A percentile compares a stretch with the other conserved stretches of the same genome.
Conservation (phyloP, 768 basidiomycete genomes). For the Gloeostereum incarnatum region DNA sequence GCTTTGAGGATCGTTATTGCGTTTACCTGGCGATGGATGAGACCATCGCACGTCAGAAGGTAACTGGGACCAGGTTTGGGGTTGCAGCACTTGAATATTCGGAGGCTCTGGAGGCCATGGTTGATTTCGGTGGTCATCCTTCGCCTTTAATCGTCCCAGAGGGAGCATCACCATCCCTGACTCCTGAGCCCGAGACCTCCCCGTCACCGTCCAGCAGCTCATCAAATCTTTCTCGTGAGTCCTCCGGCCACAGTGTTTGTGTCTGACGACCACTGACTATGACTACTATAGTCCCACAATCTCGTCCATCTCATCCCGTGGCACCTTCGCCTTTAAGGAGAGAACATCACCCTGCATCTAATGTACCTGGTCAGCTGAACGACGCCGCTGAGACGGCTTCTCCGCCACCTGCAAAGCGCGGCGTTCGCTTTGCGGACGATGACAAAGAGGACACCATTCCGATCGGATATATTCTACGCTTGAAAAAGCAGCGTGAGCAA, state of each 20-base stretch:
- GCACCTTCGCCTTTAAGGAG: constrained; percentile 42
- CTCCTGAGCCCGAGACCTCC: not conserved
- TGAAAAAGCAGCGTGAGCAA: constrained; percentile 65
- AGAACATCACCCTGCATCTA: constrained; percentile 20
- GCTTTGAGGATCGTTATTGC: constrained; percentile 63
- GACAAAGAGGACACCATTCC: constrained; percentile 64
- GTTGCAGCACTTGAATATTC: constrained; percentile 71
- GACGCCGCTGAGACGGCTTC: constrained; percentile 1
- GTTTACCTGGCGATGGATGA: constrained; percentile 39
- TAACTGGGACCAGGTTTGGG: constrained; percentile 41
- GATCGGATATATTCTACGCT: constrained; percentile 58
- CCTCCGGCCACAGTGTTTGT: constrained; percentile 2
- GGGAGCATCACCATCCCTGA: constrained; percentile 1
- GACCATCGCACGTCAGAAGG: constrained; percentile 25
- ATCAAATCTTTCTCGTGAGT: constrained; percentile 9
- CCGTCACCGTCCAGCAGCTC: constrained; percentile 6
- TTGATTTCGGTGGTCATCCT: constrained; percentile 30
- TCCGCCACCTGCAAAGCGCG: constrained; percentile 31
- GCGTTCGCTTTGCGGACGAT: constrained; percentile 59
- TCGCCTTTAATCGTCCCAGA: constrained; percentile 1
- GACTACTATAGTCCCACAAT: too few relatives aligned
- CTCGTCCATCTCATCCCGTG: constrained; percentile 23
- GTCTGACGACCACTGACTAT: too few relatives aligned
- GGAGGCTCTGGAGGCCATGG: constrained; percentile 54
- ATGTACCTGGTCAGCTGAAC: constrained; percentile 7